phyloP scores from a whole-genome alignment of 163 green algal genomes.

The Volvox carteri region DNA sequence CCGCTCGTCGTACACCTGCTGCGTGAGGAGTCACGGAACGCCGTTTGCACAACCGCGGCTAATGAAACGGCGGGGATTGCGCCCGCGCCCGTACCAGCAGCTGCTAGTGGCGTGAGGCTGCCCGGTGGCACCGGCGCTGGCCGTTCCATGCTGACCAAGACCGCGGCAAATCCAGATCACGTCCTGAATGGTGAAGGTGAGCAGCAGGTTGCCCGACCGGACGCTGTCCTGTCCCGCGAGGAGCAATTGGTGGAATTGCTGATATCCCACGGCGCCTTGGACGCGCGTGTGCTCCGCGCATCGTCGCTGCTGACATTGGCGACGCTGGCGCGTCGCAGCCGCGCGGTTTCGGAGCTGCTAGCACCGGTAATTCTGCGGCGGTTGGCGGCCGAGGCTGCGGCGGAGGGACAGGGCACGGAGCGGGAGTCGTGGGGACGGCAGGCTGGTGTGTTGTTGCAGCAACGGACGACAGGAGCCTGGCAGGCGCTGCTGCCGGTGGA shows the following conservation, averaged over 20 bases:
- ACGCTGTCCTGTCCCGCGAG: neutral
- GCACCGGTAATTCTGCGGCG: neutral
- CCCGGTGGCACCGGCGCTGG: neutral
- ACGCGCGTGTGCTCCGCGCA: neutral
- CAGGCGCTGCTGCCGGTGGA: too few species aligned
- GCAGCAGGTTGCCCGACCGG: too few species aligned
- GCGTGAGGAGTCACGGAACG: neutral
- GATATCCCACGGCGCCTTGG: neutral
- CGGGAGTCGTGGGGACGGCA: neutral
- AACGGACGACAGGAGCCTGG: too few species aligned
- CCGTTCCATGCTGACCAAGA: too few species aligned
- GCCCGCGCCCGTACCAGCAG: neutral
- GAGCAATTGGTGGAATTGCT: constrained; percentile 11
- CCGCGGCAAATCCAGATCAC: too few species aligned
- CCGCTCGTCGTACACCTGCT: neutral
- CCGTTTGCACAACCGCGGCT: neutral
- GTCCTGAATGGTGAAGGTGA: too few species aligned
- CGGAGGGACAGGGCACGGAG: neutral
- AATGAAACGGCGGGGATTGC: neutral
- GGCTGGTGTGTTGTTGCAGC: too few species aligned
- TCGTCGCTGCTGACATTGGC: constrained; percentile 17
- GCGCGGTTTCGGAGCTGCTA: neutral
- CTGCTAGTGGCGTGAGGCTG: neutral
- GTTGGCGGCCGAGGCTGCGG: neutral
- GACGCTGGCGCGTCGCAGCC: neutral